These are phyloP conservation scores for Buddleja alternifolia DNA, from an alignment of 257 asterid species.

Conservation along the genomic window DNA sequence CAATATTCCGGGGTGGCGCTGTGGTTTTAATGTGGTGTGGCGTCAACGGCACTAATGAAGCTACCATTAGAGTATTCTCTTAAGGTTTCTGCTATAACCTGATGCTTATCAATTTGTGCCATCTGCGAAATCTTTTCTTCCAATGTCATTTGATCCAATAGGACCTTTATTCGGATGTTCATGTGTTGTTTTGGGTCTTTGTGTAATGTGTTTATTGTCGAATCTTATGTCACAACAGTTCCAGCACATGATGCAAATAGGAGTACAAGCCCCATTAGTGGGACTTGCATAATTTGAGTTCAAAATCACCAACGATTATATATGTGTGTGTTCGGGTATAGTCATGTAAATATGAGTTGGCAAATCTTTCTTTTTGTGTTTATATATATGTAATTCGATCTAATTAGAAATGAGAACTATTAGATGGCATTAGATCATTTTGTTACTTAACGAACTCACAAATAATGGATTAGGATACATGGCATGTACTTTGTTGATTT, in stretches of 20 bases:
- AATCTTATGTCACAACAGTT: neutral
- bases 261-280: conserved; percentile 2
- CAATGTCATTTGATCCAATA: conserved; percentile 24
- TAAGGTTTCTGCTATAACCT: conserved; percentile 8
- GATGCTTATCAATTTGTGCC: conserved; percentile 31
- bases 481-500: too few relatives aligned
- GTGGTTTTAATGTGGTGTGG: conserved; percentile 20
- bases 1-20: conserved; percentile 24
- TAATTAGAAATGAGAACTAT: too few relatives aligned
- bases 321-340: too few relatives aligned
- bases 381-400: too few relatives aligned
- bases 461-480: too few relatives aligned
- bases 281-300: neutral
- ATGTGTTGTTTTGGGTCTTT: conserved; percentile 31
- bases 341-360: too few relatives aligned
- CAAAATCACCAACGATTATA: too few relatives aligned
- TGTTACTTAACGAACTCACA: too few relatives aligned
- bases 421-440: too few relatives aligned
- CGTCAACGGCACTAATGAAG: conserved; percentile 14
- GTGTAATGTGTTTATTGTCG: conserved; percentile 18
- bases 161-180: conserved; percentile 9
- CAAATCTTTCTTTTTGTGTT: too few relatives aligned
- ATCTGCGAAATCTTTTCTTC: conserved; percentile 37
- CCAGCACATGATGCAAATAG: conserved; percentile 15
- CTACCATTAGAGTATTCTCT: conserved; percentile 24